Evolutionary conservation across 2,329 filamentous ascomycete species (phyloP), one percentile per base, ranked within the genome.

Genomic region (Ramichloridium luteum): DNA sequence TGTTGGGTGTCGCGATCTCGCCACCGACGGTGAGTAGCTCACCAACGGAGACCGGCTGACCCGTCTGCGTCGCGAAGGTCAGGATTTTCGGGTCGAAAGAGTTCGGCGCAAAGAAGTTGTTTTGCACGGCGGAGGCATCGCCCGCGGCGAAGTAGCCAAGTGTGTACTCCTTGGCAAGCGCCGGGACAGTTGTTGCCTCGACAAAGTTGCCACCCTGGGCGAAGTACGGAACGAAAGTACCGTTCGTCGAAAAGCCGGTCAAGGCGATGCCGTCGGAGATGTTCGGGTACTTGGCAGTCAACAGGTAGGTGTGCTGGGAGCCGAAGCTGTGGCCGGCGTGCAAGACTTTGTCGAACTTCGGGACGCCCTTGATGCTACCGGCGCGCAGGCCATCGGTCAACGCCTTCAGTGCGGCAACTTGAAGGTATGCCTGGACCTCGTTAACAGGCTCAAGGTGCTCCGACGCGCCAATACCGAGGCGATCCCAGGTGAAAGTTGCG

Each of bases 271-370:
- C 71, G 38, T 77, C 66, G 22, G 67, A 71, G 35, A 70, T 55
- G 32, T 60, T 47, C 1, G 72, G 71, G 44, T 72, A 58, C 35
- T 57, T 48, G 28, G 61, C 61, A 5, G 68, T 65, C 13, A 79
- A 58, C 28, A 56, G 62, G 51, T 72, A 75, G 2, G 65, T 68
- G 43, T 72, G 68, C 4, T 65, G 54, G 0, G 72, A 73, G 17
- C 75, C 75, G 43, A 74, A 79, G 0, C 68, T 74, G 57, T 80
- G 74, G 9, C 74, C 75, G 11, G 75, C 60, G 48, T 79, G 74
- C 6, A 74, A 57, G 14, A 72, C 55, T 45, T 67, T 60, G 6
- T 54, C 31, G 42, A 58, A 62, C 28, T 50, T 41, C 16, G 48
- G 48, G n/a, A 68, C 50, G 13, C 56, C 53, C 0, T 57, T 48